A percentile compares a stretch with the other conserved stretches of the same genome.
Evolutionary conservation across 495 filamentous ascomycete genomes (phyloP).

Genomic region (Peziza echinospora): DNA sequence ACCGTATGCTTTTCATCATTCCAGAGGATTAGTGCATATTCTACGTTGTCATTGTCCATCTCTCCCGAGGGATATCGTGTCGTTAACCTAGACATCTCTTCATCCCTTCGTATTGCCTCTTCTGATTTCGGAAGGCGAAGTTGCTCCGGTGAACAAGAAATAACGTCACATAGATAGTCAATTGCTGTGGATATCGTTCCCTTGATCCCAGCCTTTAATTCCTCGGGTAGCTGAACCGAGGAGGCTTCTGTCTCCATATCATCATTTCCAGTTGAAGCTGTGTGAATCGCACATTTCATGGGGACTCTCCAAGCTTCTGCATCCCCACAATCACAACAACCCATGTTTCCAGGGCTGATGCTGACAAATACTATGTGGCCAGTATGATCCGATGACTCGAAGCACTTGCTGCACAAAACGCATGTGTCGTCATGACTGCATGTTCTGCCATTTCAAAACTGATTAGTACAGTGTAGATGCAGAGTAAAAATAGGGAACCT

Average conservation of each 20-base stretch:
- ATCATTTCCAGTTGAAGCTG: slow-evolving; percentile 30
- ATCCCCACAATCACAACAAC: slow-evolving; percentile 95
- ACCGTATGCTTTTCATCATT: slow-evolving; percentile 98
- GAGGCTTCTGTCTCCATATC: slow-evolving; percentile 28
- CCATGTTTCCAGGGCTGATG: slow-evolving; percentile 70
- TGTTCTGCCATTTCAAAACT: slow-evolving; percentile 25
- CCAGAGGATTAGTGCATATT: slow-evolving; percentile 82
- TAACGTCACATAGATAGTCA: slow-evolving; percentile 91
- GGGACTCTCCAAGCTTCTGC: slow-evolving; percentile 76
- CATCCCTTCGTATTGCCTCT: slow-evolving; percentile 58
- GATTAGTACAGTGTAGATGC: not conserved
- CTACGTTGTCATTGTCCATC: slow-evolving; percentile 27
- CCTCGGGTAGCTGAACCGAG: slow-evolving; percentile 34
- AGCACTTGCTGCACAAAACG: slow-evolving; percentile 73
- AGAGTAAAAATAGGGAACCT: slow-evolving; percentile 2
- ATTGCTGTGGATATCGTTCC: slow-evolving; percentile 67
- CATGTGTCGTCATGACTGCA: slow-evolving; percentile 76
- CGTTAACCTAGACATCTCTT: slow-evolving; percentile 51
- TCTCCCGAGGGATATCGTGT: slow-evolving; percentile 46
- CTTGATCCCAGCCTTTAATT: slow-evolving; percentile 49
- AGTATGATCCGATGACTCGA: slow-evolving; percentile 87
- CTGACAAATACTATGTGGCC: slow-evolving; percentile 73
- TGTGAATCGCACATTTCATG: slow-evolving; percentile 85
- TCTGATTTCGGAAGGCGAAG: slow-evolving; percentile 64
- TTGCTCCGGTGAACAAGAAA: slow-evolving; percentile 93